phyloP scores from a whole-genome alignment of 305 asterid genomes.

The Solanum chacoense region DNA sequence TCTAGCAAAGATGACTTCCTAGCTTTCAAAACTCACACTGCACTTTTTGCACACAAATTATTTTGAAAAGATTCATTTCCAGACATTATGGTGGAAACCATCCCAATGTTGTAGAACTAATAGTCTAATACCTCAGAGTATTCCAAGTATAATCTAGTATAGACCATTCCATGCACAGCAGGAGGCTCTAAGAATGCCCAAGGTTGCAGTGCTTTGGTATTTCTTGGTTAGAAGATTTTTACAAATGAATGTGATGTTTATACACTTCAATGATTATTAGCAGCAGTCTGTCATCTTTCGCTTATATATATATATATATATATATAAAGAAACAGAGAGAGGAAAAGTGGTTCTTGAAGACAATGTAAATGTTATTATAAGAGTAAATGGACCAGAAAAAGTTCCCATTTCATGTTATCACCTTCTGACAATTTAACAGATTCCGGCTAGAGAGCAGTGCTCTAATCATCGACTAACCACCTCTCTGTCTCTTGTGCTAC shows the following conservation, averaged over 20 bases:
- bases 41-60: not conserved
- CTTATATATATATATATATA: not conserved
- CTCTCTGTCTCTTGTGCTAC: not conserved
- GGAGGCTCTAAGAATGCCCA: not conserved
- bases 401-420: not conserved
- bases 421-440: not conserved
- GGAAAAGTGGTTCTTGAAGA: not conserved
- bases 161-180: not conserved
- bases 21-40: not conserved
- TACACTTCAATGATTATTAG: not conserved
- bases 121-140: not conserved
- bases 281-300: not conserved
- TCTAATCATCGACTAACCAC: not conserved
- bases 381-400: not conserved
- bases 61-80: not conserved
- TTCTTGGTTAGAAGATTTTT: not conserved
- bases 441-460: not conserved
- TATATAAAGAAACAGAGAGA: not conserved
- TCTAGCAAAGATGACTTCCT: not conserved
- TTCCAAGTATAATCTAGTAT: not conserved
- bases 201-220: not conserved
- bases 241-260: not conserved
- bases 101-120: not conserved
- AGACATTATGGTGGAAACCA: not conserved
- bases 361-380: not conserved